Base-by-base conservation (phyloP, 441 rosid genomes). In the Corymbia calophylla region DNA sequence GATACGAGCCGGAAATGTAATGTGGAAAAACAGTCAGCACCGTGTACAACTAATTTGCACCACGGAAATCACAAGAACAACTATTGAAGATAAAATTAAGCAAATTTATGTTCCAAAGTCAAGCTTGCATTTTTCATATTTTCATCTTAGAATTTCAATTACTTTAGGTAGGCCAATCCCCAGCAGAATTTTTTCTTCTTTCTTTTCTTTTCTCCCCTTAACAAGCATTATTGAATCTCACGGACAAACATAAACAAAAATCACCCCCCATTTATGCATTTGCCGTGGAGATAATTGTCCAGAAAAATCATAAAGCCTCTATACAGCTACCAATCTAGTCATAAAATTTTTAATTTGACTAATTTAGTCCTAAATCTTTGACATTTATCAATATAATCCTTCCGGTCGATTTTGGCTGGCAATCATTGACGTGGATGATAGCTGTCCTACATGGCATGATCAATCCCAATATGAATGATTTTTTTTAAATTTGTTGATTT, bases 281-380 rank as follows among this genome's bases (percentile, higher is more conserved):
- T 29, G 32, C 29, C 68, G 12, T 4, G 35, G 18, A 8, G 15
- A 8, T 62, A 14, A 62, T 64, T 29, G 32, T 29, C 31, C 70
- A 64, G n/a, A n/a, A 64, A 64, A 13, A 64, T 29, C 13, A 17
- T 64, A n/a, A 64, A 64, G 13, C 11, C 7, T 58, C 7, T 62
- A 1, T 13, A 62, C 0, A 1, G 3, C 32, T 0, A 9, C 7
- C 32, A 62, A 29, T 29, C 12, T 32, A 7, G 15, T 29, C 32
- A n/a, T 64, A 64, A 2, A 64, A 7, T 64, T 14, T 64, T 64
- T 6, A 64, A 64, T 64, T 64, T 29, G 4, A 2, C 15, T 17
- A 62, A 29, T 62, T 62, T 13, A 29, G 15, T 64, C 18, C 14
- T 64, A 64, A n/a, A 29, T 13, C 6, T n/a, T 64, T 64, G 2